Base-by-base conservation (phyloP, 306 rosid species). In the cucumber (Cucumis sativus) region DNA sequence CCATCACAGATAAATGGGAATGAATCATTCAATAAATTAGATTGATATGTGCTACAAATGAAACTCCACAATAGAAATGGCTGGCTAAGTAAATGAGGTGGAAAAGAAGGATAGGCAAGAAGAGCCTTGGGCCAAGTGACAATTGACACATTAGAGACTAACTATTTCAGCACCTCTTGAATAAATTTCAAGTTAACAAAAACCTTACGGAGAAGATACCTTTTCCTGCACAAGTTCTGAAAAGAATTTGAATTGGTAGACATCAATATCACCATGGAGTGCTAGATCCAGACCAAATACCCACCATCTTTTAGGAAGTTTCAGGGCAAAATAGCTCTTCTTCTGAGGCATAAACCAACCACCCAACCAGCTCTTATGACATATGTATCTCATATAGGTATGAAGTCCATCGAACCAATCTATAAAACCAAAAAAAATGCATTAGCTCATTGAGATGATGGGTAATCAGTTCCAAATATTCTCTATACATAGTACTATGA, bases 401-500 rank as follows among this genome's bases (percentile, higher is more conserved):
- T 95, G 83, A 45, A 95, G 97, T 76, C 99, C 99, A 84, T 95
- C 99, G 76, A 95, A 95, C 99, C 99, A 92, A 83, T 95, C 99
- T 95, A 87, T 59, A 66, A 81, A 76, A 55, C 79, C 83, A 80
- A 77, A 79, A 84, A 84, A 16, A 79, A 73, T 60, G 67, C 65
- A 33, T 30, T n/a, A 33, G 12, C 66, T 35, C 30, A 28, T 39
- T 40, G 30, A 64, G 33, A 77, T 14, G 25, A 10, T 30, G 33
- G 57, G 20, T 47, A 78, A 79, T 16, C 56, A 20, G 51, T 71
- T 45, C 35, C 55, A 30, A 71, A 47, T 20, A 43, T 69, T 2
- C 78, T 54, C 20, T 18, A 21, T 74, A 49, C 2, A 30, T 8
- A 58, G 47, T 65, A 78, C 68, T 75, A 74, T 69, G 82, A 65